phyloP scores from a whole-genome alignment of 2,329 filamentous ascomycete genomes.

The Penicillium sclerotiorum region DNA sequence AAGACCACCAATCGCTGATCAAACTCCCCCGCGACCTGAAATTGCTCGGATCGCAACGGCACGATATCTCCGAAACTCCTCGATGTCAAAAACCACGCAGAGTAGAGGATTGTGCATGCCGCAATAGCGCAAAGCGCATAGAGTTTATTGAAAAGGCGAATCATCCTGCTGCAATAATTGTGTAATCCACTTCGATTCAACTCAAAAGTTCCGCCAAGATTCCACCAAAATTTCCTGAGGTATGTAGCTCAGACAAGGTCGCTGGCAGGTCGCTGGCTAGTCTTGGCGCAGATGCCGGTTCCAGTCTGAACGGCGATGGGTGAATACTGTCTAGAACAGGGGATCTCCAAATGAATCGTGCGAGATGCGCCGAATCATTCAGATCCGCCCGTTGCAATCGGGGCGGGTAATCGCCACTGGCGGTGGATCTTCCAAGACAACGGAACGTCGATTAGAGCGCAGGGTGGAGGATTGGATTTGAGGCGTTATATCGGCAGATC shows the following conservation, averaged over 20 bases:
- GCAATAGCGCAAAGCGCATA: slow-evolving; percentile 34
- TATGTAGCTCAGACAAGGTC: too few relatives aligned
- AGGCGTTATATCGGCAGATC: too few relatives aligned
- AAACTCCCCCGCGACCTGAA: slow-evolving; percentile 24
- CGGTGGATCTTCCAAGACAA: not conserved
- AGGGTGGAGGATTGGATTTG: too few relatives aligned
- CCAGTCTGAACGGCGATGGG: not conserved
- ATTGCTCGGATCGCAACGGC: slow-evolving; percentile 16
- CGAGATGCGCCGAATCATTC: not conserved
- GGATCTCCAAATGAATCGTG: not conserved
- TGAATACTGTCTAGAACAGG: not conserved
- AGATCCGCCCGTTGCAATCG: slow-evolving; percentile 1
- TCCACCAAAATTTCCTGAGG: too few relatives aligned
- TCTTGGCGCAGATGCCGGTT: not conserved
- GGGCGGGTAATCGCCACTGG: not conserved
- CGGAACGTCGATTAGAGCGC: too few relatives aligned
- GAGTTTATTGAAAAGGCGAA: slow-evolving; percentile 35
- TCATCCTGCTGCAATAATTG: slow-evolving; percentile 18
- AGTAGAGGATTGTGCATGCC: slow-evolving; percentile 33
- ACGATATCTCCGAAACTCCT: slow-evolving; percentile 23
- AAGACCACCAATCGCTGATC: slow-evolving; percentile 40
- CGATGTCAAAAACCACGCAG: slow-evolving; percentile 31
- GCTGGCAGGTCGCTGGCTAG: too few relatives aligned
- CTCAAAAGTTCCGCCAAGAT: too few relatives aligned
- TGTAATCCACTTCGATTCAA: too few relatives aligned